phyloP scores from a whole-genome alignment of 257 asterid species.

The Cordia subcordata region DNA sequence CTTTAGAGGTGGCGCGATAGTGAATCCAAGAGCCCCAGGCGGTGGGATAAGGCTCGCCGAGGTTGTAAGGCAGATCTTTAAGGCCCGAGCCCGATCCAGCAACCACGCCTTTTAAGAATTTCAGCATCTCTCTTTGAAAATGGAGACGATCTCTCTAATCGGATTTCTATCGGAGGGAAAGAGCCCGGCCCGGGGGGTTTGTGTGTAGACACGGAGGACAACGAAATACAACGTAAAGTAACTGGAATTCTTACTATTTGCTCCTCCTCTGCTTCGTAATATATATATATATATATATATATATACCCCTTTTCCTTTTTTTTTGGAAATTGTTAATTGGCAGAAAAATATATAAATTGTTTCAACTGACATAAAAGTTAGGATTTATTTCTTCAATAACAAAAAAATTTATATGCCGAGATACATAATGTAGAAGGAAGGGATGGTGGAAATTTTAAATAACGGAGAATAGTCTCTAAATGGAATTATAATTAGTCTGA shows the following conservation, averaged over 20 bases:
- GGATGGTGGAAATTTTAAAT: no score
- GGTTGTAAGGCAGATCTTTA: constrained; percentile 93
- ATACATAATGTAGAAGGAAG: no score
- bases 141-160: neutral
- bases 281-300: no score
- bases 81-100: constrained; percentile 91
- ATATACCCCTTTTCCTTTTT: no score
- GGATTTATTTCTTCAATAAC: no score
- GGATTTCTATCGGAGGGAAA: neutral
- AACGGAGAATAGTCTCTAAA: no score
- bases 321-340: no score
- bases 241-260: neutral
- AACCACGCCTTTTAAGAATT: constrained; percentile 91
- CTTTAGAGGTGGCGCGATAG: constrained; percentile 88
- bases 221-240: neutral
- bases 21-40: constrained; percentile 99
- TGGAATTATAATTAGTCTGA: no score
- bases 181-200: neutral
- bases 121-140: constrained; percentile 43
- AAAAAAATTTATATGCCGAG: no score
- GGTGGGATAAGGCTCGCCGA: constrained; percentile 94
- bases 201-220: no score
- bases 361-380: no score
- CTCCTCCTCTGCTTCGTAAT: neutral
- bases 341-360: no score